phyloP scores from a whole-genome alignment of 768 basidiomycete genomes.

The Tephrocybe sp. region DNA sequence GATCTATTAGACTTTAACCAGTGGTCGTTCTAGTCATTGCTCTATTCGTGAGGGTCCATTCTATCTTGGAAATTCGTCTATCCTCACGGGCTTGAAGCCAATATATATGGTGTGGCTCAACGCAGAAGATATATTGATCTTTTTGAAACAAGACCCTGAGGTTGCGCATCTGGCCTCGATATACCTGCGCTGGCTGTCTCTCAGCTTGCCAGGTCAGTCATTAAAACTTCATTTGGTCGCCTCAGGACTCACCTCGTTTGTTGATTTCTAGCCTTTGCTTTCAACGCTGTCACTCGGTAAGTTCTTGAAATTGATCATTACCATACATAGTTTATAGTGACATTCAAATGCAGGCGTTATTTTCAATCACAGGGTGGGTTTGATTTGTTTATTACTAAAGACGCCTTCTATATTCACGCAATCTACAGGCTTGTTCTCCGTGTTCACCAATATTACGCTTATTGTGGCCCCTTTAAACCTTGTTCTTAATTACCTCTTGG shows the following conservation, averaged over 20 bases:
- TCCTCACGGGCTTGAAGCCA: too few species aligned
- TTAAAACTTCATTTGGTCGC: conserved; percentile 7
- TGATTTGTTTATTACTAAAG: not conserved
- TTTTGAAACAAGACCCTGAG: conserved; percentile 75
- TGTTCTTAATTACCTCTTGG: conserved; percentile 79
- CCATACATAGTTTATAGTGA: not conserved
- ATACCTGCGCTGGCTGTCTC: conserved; percentile 71
- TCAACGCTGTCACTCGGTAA: conserved; percentile 47
- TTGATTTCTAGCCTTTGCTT: conserved; percentile 40
- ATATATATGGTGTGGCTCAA: conserved; percentile 80
- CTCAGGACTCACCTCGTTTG: not conserved
- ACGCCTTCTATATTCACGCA: not conserved
- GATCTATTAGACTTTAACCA: conserved; percentile 22
- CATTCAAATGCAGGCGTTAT: conserved; percentile 45
- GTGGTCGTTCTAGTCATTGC: conserved; percentile 58
- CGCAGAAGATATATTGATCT: conserved; percentile 74
- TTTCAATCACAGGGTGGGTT: conserved; percentile 86
- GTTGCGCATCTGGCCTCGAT: conserved; percentile 73
- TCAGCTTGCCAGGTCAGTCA: conserved; percentile 67
- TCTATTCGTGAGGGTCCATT: conserved; percentile 66
- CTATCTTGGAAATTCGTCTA: too few species aligned
- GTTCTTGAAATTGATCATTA: conserved; percentile 2
- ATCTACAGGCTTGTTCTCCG: conserved; percentile 68
- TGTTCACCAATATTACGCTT: conserved; percentile 81
- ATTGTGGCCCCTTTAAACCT: conserved; percentile 84